These are phyloP conservation scores for Calonectria hawksworthii DNA, from an alignment of 2,329 filamentous ascomycete species.

Conservation along the genomic window DNA sequence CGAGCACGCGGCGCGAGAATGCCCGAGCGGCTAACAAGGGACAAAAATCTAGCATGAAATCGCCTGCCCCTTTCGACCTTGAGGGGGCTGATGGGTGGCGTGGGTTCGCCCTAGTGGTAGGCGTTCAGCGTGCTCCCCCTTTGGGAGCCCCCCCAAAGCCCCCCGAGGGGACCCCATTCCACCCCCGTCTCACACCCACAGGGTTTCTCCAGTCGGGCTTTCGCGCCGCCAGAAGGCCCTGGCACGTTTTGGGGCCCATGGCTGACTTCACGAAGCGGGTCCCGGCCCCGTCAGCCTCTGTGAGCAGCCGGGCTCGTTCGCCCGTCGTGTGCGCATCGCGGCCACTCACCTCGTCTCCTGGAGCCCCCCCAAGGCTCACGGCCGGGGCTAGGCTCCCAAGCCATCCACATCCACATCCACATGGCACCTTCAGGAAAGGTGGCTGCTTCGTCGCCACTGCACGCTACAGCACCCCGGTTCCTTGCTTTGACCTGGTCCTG, in stretches of 20 bases:
- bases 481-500: conserved; percentile 33
- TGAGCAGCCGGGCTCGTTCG: conserved; percentile 40
- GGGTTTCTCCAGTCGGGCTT: conserved; percentile 44
- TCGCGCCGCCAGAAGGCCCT: conserved; percentile 1
- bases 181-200: conserved; percentile 18
- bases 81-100: conserved; percentile 24
- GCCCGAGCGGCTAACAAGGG: neutral
- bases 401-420: conserved; percentile 23
- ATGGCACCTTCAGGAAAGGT: conserved; percentile 22
- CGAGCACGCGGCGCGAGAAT: neutral
- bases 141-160: neutral
- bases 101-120: conserved; percentile 8
- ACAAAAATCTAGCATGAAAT: conserved; percentile 18
- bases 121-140: neutral
- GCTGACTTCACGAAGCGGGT: conserved; percentile 43
- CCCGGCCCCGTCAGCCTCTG: conserved; percentile 33
- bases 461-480: conserved; percentile 17
- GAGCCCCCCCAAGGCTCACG: conserved; percentile 33
- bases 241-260: conserved; percentile 19
- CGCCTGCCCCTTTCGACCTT: conserved; percentile 28
- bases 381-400: conserved; percentile 37
- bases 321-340: conserved; percentile 32
- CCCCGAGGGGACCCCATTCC: conserved; percentile 1
- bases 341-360: conserved; percentile 28
- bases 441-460: conserved; percentile 28